Base-by-base conservation (phyloP, 2,329 filamentous ascomycete species). In the Pseudofabraea citricarpa region DNA sequence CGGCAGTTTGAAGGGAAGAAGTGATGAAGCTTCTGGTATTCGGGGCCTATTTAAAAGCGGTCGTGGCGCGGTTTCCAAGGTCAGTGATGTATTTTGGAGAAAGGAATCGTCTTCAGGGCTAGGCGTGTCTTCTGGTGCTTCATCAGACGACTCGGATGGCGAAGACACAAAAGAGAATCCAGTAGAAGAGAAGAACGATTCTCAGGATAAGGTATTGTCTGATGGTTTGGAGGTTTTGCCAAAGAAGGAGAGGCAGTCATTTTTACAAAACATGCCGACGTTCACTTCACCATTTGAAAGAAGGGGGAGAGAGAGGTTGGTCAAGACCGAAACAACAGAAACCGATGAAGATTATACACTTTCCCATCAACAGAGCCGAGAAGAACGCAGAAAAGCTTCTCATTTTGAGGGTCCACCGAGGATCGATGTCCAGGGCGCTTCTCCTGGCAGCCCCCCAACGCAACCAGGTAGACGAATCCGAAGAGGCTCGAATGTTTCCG, bases 21-120 rank as follows among this genome's bases (percentile, higher is more conserved):
- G n/a, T 21, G 70, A 75, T 29, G 69, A 75, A 42, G 60, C 64
- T 29, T 79, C 77, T 8, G 80, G 77, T 26, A 71, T 89, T 7
- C 79, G 83, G 32, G 81, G 84, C 6, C 83, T 95, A 37, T 85
- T 95, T 65, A 91, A 89, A 65, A 83, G 82, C 3, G 78, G 81
- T 39, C 75, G 85, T 43, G 81, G 71, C 48, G 81, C 84, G 54
- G 73, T 82, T 6, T 74, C 77, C 0, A 78, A 75, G 54, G 72
- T 83, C 24, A 76, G 78, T 13, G 78, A 80, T 39, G 69, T 77
- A 33, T 74, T 83, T 18, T 70, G 80, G 62, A 76, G 73, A 52
- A 77, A 74, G 54, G 80, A 84, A 23, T 57, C 64, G 18, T 40
- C 62, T 57, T 23, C 56, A 52, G 38, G 61, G 65, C 10, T 65